A percentile compares a stretch with the other conserved stretches of the same genome.
phyloP scores from a whole-genome alignment of 495 filamentous ascomycete genomes.

The Glonium stellatum region DNA sequence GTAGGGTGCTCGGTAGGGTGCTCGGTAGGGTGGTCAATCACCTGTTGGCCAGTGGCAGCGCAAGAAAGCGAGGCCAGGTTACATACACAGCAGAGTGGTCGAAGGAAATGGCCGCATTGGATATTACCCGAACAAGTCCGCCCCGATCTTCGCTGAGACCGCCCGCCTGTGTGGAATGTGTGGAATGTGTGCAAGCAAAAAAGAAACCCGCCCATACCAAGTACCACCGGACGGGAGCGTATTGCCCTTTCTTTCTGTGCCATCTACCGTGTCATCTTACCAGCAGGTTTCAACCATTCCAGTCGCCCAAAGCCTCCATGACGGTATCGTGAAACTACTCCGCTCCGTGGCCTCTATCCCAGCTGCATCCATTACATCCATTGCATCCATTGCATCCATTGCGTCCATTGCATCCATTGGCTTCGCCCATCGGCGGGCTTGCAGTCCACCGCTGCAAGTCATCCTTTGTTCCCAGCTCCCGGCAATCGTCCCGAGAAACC shows the following conservation, averaged over 20 bases:
- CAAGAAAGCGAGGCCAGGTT: slow-evolving; percentile 29
- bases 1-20: not conserved
- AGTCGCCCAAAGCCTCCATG: slow-evolving; percentile 11
- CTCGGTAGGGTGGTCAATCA: not conserved
- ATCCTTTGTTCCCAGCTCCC: slow-evolving; percentile 27
- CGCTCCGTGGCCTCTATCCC: slow-evolving; percentile 15
- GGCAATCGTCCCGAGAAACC: slow-evolving; percentile 19
- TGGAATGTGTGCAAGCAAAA: slow-evolving; percentile 6
- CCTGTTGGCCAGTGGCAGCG: slow-evolving; percentile 16
- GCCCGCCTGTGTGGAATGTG: slow-evolving; percentile 8
- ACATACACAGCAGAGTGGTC: slow-evolving; percentile 11
- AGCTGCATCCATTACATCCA: no score
- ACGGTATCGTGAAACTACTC: slow-evolving; percentile 23
- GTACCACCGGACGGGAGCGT: slow-evolving; percentile 9
- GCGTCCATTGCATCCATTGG: slow-evolving; percentile 25
- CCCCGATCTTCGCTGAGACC: slow-evolving; percentile 20
- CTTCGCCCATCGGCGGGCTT: slow-evolving; percentile 3
- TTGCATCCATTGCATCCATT: no score
- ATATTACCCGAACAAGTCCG: slow-evolving; percentile 23
- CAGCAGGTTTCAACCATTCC: slow-evolving; percentile 27
- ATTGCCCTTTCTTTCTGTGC: slow-evolving; percentile 4
- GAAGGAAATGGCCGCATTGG: not conserved
- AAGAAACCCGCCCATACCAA: slow-evolving; percentile 19
- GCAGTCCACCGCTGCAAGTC: slow-evolving; percentile 21
- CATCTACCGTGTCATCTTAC: not conserved